phyloP scores from a whole-genome alignment of 1,139 yeast genomes.

The Diutina pseudorugosa region DNA sequence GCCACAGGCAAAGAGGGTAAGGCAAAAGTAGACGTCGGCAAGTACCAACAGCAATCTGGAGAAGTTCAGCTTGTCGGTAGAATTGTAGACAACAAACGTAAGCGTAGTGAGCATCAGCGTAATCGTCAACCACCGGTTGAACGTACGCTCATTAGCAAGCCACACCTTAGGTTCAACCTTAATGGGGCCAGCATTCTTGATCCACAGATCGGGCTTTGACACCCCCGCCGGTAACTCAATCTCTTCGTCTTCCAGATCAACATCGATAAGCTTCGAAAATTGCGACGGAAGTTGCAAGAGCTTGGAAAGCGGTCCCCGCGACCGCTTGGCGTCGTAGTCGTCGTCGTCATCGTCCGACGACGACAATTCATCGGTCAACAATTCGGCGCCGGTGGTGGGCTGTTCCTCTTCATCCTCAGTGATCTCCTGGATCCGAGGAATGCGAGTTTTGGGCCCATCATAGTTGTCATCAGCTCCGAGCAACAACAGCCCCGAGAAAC shows the following conservation, averaged over 20 bases:
- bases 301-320: slow-evolving; percentile 6
- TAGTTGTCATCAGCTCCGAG: neutral
- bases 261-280: slow-evolving; percentile 35
- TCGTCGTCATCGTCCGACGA: slow-evolving; percentile 9
- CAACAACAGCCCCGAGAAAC: slow-evolving; percentile 3
- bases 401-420: neutral
- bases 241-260: slow-evolving; percentile 82
- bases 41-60: slow-evolving; percentile 43
- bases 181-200: slow-evolving; percentile 84
- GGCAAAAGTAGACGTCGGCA: slow-evolving; percentile 69
- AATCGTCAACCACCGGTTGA: slow-evolving; percentile 89
- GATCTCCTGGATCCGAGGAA: slow-evolving; percentile 1
- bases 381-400: neutral
- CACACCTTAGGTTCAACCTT: slow-evolving; percentile 96
- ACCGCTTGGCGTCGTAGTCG: slow-evolving; percentile 14
- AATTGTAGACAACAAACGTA: slow-evolving; percentile 72
- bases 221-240: slow-evolving; percentile 84
- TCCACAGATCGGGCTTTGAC: slow-evolving; percentile 59
- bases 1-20: slow-evolving; percentile 70
- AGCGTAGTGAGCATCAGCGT: slow-evolving; percentile 80
- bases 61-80: slow-evolving; percentile 56
- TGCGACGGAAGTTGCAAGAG: slow-evolving; percentile 18
- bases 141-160: slow-evolving; percentile 96
- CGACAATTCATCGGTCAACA: slow-evolving; percentile 1
- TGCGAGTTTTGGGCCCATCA: slow-evolving; percentile 2